Conservation (phyloP, 768 basidiomycete genomes). For the Termitomyces heimii region DNA sequence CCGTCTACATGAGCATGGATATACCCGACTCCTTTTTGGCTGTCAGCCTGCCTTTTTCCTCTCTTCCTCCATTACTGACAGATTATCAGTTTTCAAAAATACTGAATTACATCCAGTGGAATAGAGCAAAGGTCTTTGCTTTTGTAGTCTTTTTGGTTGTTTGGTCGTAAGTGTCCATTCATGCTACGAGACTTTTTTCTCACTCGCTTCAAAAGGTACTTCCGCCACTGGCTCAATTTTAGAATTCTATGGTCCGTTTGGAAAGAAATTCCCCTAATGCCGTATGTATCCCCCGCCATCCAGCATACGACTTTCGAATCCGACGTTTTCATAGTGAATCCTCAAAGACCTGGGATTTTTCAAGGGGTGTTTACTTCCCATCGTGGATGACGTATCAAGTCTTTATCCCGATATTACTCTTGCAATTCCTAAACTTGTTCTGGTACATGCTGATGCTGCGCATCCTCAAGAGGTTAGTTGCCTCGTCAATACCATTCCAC, state of each 20-base stretch:
- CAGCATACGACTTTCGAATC: neutral
- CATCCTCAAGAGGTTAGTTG: conserved; percentile 62
- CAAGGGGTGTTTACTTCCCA: conserved; percentile 62
- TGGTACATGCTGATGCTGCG: conserved; percentile 88
- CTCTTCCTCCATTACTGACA: neutral
- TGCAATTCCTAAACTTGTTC: conserved; percentile 86
- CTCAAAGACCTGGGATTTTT: conserved; percentile 50
- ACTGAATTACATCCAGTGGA: conserved; percentile 77
- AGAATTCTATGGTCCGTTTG: conserved; percentile 85
- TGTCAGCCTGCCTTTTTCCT: conserved; percentile 37
- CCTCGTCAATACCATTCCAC: neutral
- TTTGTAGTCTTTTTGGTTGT: conserved; percentile 63
- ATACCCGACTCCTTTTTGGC: conserved; percentile 87
- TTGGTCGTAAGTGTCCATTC: conserved; percentile 66
- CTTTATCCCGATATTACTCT: conserved; percentile 63
- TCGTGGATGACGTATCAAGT: conserved; percentile 83
- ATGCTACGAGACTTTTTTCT: neutral
- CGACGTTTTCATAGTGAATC: conserved; percentile 34
- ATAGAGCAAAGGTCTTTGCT: conserved; percentile 52
- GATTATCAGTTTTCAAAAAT: conserved; percentile 67
- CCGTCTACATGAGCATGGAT: conserved; percentile 96
- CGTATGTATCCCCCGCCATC: conserved; percentile 43
- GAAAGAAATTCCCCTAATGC: conserved; percentile 68
- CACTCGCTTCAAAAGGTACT: conserved; percentile 51
- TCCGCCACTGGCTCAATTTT: conserved; percentile 89